These are phyloP conservation scores for Nannizziopsis arthrosporioides DNA, from an alignment of 2,329 filamentous ascomycete genomes.

Conservation along the genomic window DNA sequence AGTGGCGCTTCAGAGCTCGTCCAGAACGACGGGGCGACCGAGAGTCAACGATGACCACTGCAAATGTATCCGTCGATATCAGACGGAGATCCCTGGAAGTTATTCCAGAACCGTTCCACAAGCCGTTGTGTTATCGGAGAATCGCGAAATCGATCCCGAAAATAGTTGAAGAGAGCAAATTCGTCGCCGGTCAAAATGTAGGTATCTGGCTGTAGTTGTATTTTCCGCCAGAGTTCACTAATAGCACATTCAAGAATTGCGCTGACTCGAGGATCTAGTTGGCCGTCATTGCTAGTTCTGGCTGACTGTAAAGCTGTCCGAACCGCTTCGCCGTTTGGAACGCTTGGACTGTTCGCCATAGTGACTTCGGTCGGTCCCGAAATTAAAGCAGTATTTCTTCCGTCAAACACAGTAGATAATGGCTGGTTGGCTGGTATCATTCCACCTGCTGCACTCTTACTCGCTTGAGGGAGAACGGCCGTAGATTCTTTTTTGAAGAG, in stretches of 20 bases:
- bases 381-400: background rate
- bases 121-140: constrained; percentile 40
- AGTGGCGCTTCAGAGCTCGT: background rate
- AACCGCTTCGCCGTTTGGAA: constrained; percentile 37
- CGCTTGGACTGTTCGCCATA: constrained; percentile 29
- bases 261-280: constrained; percentile 50
- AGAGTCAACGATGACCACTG: background rate
- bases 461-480: constrained; percentile 2
- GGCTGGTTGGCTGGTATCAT: background rate
- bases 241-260: constrained; percentile 56
- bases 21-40: background rate
- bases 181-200: constrained; percentile 68
- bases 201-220: constrained; percentile 50
- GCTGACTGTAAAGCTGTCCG: constrained; percentile 63
- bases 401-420: background rate
- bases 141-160: constrained; percentile 53
- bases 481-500: constrained; percentile 1
- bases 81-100: constrained; percentile 21
- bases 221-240: constrained; percentile 53
- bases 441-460: background rate
- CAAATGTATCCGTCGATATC: constrained; percentile 18
- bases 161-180: constrained; percentile 81
- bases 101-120: constrained; percentile 48
- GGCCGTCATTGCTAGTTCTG: constrained; percentile 57
- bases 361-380: background rate